These are phyloP conservation scores for Lentinula boryana DNA, from an alignment of 768 basidiomycete genomes.

Conservation along the genomic window DNA sequence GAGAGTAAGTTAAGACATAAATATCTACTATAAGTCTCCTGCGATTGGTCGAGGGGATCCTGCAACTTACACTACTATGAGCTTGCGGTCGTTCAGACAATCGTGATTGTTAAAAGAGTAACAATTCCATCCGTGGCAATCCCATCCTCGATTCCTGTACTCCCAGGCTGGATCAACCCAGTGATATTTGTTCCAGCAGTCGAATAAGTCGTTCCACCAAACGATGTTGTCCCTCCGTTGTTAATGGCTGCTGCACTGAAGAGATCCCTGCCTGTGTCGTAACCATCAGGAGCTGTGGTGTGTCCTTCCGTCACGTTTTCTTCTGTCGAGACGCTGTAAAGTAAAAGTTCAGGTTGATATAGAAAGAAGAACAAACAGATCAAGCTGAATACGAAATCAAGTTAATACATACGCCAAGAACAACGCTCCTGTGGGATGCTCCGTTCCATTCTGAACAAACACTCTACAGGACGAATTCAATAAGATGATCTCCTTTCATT, in stretches of 20 bases:
- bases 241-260: neutral
- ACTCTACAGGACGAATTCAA: neutral
- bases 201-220: constrained; percentile 25
- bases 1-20: too few species aligned
- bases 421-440: constrained; percentile 40
- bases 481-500: neutral
- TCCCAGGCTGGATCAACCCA: constrained; percentile 33
- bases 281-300: constrained; percentile 48
- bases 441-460: constrained; percentile 32
- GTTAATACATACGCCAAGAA: constrained; percentile 48
- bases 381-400: constrained; percentile 21
- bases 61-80: too few species aligned
- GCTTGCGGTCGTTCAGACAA: constrained; percentile 14
- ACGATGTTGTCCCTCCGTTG: constrained; percentile 15
- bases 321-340: constrained; percentile 1
- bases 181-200: constrained; percentile 29
- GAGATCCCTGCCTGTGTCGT: constrained; percentile 31
- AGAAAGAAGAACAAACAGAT: constrained; percentile 37
- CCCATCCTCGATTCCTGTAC: constrained; percentile 34
- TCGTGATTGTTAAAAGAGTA: constrained; percentile 34
- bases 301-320: constrained; percentile 31
- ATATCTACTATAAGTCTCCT: too few species aligned
- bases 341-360: constrained; percentile 16
- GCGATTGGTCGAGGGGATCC: too few species aligned
- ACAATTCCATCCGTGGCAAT: constrained; percentile 41